Base-by-base conservation (phyloP, 495 filamentous ascomycete genomes). In the Mytilinidion resinicola region DNA sequence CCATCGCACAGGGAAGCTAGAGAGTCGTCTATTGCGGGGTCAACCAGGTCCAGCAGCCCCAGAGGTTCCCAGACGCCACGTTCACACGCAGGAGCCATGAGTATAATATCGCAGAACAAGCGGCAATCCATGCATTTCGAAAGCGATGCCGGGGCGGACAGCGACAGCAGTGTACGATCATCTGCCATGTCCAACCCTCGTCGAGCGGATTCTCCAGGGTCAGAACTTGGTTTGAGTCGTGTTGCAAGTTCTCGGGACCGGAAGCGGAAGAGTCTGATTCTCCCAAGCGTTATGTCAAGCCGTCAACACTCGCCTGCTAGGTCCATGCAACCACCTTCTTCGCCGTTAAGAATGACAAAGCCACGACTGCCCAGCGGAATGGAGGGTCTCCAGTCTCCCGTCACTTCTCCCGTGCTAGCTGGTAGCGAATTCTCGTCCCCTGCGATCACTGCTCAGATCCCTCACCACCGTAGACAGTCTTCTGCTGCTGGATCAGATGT, bases 391-490 rank as follows among this genome's bases (percentile, higher is more conserved):
- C 82, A 85, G 20, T 97, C 93, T 7, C 93, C 93, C 4, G 84
- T 95, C 55, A 85, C 86, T 1, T 98, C 93, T 4, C 93, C 93
- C 4, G 86, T 92, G 62, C 80, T 95, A 12, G 82, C 89, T 21
- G 81, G 80, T 20, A 85, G 84, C 63, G 93, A 97, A 64, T 82
- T 96, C 67, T 81, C 80, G 11, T 90, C 89, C 11, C 88, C 89
- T n/a, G 62, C 82, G 62, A 64, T 82, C 35, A 57, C 69, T 51
- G 70, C 69, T 34, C 75, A 79, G n/a, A 65, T 69, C 35, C 80
- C 82, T 63, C 90, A 95, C 65, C 93, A 96, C 71, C 86, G 93
- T 34, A 83, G 93, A 49, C 89, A 96, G 68, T 97, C 93, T 0
- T 97, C 93, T 4, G 88, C 90, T 10, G 86, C 88, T 14, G 85